Evolutionary conservation across 2,329 filamentous ascomycete species (phyloP), one percentile per base, ranked within the genome.

Genomic region (Fusarium continuum): DNA sequence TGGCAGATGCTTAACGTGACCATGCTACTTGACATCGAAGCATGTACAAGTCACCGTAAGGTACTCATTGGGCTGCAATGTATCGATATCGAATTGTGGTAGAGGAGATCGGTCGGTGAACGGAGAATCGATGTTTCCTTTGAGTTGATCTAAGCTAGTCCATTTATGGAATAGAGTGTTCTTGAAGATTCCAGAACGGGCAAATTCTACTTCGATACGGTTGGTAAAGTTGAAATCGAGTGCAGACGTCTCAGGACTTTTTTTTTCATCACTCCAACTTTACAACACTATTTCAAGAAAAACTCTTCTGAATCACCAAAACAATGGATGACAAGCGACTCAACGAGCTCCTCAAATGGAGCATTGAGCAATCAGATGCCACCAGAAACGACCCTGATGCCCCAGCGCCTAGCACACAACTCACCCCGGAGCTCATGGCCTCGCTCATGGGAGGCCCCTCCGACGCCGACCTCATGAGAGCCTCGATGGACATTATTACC

Each of bases 401-500:
- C 20, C 58, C 73, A 46, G 67, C 70, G 56, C 73, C 70, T 58
- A 74, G 65, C 47, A 75, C 77, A 61, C 72, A 80, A 54, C 82
- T 95, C 65, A 88, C 88, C 71, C 83, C 90, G 14, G 88, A 92
- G 54, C 83, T 89, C 55, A 83, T 97, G 58, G 85, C 86, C 36
- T 83, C 90, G 13, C 83, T 97, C 51, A 93, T 93, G 77, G 92
- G 92, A 72, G 92, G 91, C 0, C 91, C 91, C 35, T 92, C 90
- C 3, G 94, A 99, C 64, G 93, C 95, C 19, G 92, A 98, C 60
- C 85, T 96, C 48, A 98, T 99, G 95, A 87, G 87, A 70, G 87
- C 90, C 47, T 84, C 91, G 63, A 96, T 99, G 88, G 83, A 84
- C 23, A 87, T 91, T 53, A 89, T 97, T 72, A 84, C 82, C 9